These are phyloP conservation scores for Pythium coloratum DNA, from an alignment of 352 stramenopile species.

Conservation along the genomic window DNA sequence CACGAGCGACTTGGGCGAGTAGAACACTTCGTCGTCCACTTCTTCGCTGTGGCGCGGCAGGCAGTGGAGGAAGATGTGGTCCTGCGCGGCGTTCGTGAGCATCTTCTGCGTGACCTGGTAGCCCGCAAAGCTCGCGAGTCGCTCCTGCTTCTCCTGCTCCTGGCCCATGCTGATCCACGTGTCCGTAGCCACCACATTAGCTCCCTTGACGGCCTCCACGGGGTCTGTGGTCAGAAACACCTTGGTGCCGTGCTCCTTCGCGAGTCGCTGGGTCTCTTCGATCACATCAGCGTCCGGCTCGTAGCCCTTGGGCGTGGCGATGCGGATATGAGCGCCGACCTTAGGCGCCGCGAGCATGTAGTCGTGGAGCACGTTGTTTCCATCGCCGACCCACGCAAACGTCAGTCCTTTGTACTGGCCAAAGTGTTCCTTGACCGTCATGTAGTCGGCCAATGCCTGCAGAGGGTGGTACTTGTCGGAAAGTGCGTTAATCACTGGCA, in stretches of 20 bases:
- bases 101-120: conserved; percentile 95
- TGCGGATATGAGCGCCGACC: conserved; percentile 90
- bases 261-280: conserved; percentile 87
- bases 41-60: conserved; percentile 96
- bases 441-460: conserved; percentile 97
- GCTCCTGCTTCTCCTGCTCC: conserved; percentile 92
- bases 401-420: conserved; percentile 89
- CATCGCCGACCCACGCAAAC: conserved; percentile 97
- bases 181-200: conserved; percentile 96
- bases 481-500: conserved; percentile 98
- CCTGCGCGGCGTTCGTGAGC: conserved; percentile 86
- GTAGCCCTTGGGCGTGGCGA: conserved; percentile 94
- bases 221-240: conserved; percentile 89
- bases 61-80: conserved; percentile 98
- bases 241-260: conserved; percentile 60
- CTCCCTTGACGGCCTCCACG: conserved; percentile 91
- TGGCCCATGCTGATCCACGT: conserved; percentile 97
- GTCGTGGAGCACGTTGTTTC: conserved; percentile 98
- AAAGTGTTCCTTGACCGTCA: conserved; percentile 95
- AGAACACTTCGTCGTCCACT: conserved; percentile 97
- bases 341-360: conserved; percentile 95
- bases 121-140: conserved; percentile 93
- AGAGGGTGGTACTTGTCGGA: conserved; percentile 98
- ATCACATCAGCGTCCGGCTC: conserved; percentile 90
- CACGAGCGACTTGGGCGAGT: conserved; percentile 94